phyloP scores from a whole-genome alignment of 192 early-diverging fungal genomes.

The Gaertneriomyces sp. region DNA sequence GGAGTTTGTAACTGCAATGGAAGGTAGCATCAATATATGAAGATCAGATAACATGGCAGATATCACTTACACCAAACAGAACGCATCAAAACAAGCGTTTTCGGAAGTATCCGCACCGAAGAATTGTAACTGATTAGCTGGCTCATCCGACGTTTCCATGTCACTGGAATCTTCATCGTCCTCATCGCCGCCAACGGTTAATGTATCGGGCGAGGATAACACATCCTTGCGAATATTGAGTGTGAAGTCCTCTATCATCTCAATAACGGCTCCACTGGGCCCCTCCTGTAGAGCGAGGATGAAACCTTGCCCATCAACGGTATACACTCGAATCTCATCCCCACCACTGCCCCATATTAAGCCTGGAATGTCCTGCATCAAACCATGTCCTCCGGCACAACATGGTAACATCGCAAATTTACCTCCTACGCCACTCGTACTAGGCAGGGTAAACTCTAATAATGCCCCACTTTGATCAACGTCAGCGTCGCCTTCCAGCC shows the following conservation, averaged over 20 bases:
- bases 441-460: too few relatives aligned
- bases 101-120: constrained; percentile 20
- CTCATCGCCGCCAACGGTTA: not conserved
- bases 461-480: too few relatives aligned
- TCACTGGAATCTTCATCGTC: constrained; percentile 3
- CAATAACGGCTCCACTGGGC: not conserved
- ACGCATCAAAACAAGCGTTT: constrained; percentile 14
- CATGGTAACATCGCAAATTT: too few relatives aligned
- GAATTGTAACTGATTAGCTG: constrained; percentile 7
- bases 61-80: constrained; percentile 13
- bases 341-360: constrained; percentile 10
- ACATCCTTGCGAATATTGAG: constrained; percentile 6
- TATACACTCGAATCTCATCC: constrained; percentile 24
- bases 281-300: constrained; percentile 2
- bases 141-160: not conserved
- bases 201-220: not conserved
- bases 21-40: not conserved
- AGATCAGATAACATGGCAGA: not conserved
- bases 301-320: constrained; percentile 11
- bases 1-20: not conserved
- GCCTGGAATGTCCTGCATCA: not conserved
- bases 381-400: too few relatives aligned
- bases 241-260: constrained; percentile 14
- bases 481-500: too few relatives aligned
- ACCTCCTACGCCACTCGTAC: too few relatives aligned